Evolutionary conservation across 495 filamentous ascomycete genomes (phyloP), one percentile per base, ranked within the genome.

Genomic region (Penicillium ochrochloron): DNA sequence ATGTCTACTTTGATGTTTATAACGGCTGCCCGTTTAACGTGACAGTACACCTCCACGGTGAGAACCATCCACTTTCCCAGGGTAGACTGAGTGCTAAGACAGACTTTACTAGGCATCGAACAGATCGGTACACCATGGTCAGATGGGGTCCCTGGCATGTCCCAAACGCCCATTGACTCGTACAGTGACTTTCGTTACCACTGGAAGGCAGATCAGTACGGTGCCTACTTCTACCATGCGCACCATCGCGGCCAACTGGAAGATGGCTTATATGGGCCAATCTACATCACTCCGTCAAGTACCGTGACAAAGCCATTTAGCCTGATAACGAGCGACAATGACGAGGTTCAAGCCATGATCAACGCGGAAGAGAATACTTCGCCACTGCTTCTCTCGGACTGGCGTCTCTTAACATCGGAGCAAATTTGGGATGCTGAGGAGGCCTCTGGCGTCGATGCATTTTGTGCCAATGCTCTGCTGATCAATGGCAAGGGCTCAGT

Each of bases 401-500:
- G 82, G 82, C 80, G 76, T 25, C 76, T 83, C 48, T 72, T 81
- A 39, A 84, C 81, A 0, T 85, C 85, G 0, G 67, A 78, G 23
- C 74, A 86, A 57, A 67, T 81, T 19, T 80, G 74, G 76, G 42
- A 64, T 14, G 73, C 67, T 1, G 74, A 83, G 62, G 57, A 74
- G 12, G 72, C 69, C 15, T 77, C 80, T 21, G 73, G 78, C 2
- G 63, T 81, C 21, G 81, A 85, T 59, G 37, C 74, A 55, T 65
- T 39, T 35, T 82, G 82, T 67, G 78, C 77, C 23, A 84, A 85
- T 68, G 77, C 80, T 23, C 70, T 87, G 9, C 73, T 88, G 23
- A 74, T 88, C 55, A 87, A 88, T 61, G 85, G 86, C 10, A 82
- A 83, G 66, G 86, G 85, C 5, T 77, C 74, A 5, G 76, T 82